phyloP scores from a whole-genome alignment of 768 basidiomycete species.

The Termitomyces sp. region DNA sequence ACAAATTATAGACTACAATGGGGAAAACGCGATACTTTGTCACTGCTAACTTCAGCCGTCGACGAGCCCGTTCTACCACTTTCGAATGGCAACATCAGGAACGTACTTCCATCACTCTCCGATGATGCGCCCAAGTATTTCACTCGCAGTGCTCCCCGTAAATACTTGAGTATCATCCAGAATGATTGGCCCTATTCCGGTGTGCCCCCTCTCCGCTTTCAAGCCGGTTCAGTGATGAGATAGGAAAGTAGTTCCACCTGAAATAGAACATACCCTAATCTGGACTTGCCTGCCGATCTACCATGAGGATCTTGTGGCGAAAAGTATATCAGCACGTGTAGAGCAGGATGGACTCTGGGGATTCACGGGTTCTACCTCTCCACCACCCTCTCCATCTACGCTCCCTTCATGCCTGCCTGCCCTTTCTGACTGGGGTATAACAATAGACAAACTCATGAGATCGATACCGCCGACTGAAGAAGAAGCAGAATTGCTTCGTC shows the following conservation, averaged over 20 bases:
- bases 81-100: slow-evolving; percentile 3
- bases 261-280: slow-evolving; percentile 71
- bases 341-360: slow-evolving; percentile 80
- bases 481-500: slow-evolving; percentile 48
- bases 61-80: slow-evolving; percentile 7
- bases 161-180: slow-evolving; percentile 65
- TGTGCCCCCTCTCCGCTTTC: slow-evolving; percentile 23
- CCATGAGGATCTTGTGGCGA: slow-evolving; percentile 52
- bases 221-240: slow-evolving; percentile 30
- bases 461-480: slow-evolving; percentile 48
- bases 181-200: slow-evolving; percentile 93
- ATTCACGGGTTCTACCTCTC: slow-evolving; percentile 61
- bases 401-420: slow-evolving; percentile 58
- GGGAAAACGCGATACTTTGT: slow-evolving; percentile 66
- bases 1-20: slow-evolving; percentile 67
- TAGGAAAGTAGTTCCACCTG: slow-evolving; percentile 50
- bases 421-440: slow-evolving; percentile 69
- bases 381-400: slow-evolving; percentile 57
- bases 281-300: slow-evolving; percentile 78
- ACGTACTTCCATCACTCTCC: slow-evolving; percentile 28
- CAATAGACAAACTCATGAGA: slow-evolving; percentile 54
- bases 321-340: slow-evolving; percentile 52
- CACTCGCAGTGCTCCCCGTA: slow-evolving; percentile 53
- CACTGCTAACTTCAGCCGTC: slow-evolving; percentile 50
- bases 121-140: slow-evolving; percentile 55